Evolutionary conservation across 768 basidiomycete species (phyloP).

Genomic region (Strobilomyces echinocephalus): DNA sequence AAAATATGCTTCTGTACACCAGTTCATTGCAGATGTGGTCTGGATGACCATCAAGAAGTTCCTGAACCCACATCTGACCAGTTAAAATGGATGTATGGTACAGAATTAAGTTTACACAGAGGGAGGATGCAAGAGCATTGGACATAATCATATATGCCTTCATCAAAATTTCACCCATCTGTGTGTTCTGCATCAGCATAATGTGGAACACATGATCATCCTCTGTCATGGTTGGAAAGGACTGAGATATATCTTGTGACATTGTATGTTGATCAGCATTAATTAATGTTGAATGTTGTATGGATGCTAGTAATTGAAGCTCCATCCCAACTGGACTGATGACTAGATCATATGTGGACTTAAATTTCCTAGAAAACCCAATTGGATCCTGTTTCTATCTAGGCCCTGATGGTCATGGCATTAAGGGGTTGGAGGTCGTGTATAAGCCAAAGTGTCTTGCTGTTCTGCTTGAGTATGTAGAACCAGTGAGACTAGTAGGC

Average conservation of each 20-base stretch:
- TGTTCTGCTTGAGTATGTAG: no score
- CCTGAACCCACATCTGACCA: not conserved
- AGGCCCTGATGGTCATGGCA: not conserved
- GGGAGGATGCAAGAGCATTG: not conserved
- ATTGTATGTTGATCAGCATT: no score
- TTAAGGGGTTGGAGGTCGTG: no score
- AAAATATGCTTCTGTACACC: not conserved
- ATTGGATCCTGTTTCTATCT: not conserved
- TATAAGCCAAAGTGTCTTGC: no score
- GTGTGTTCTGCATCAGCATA: not conserved
- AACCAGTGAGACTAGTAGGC: no score
- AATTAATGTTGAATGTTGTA: no score
- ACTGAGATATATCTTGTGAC: no score
- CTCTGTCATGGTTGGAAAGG: no score
- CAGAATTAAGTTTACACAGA: not conserved
- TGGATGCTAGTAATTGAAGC: no score
- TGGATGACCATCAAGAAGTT: conserved; percentile 1
- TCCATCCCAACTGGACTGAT: no score
- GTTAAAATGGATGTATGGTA: not conserved
- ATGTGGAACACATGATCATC: not conserved
- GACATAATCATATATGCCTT: not conserved
- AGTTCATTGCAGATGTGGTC: not conserved
- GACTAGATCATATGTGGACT: no score
- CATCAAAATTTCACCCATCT: not conserved
- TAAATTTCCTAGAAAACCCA: not conserved